Conservation (phyloP, 2,329 filamentous ascomycete genomes). For the Leptographium galeiforme region DNA sequence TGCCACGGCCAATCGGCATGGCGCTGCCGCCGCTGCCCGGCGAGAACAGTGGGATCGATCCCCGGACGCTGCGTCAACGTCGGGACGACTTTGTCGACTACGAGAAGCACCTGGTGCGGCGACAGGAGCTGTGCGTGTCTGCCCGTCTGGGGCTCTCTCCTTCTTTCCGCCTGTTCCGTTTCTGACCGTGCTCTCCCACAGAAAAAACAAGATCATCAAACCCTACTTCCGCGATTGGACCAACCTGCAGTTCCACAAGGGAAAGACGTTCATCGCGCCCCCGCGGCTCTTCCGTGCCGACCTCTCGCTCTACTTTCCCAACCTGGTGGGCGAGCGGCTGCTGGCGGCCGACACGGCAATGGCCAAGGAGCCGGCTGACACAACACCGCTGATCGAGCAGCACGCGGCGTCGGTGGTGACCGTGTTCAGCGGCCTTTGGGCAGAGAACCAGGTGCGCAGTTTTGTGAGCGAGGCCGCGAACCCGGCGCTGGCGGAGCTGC, state of each 20-base stretch:
- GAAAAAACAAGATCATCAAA: constrained; percentile 61
- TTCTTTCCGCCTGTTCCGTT: background rate
- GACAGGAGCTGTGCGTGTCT: constrained; percentile 55
- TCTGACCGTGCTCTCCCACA: constrained; percentile 17
- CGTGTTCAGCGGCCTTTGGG: constrained; percentile 77
- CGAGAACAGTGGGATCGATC: constrained; percentile 70
- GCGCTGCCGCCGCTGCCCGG: constrained; percentile 57
- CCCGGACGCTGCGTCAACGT: constrained; percentile 51
- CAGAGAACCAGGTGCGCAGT: constrained; percentile 60
- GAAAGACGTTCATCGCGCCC: constrained; percentile 84
- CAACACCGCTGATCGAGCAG: constrained; percentile 51
- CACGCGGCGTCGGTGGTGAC: constrained; percentile 57
- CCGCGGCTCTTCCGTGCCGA: constrained; percentile 73
- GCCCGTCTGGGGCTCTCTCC: background rate
- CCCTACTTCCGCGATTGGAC: constrained; percentile 96
- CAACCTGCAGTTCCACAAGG: constrained; percentile 68
- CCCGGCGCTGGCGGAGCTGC: constrained; percentile 49
- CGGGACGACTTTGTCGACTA: constrained; percentile 73
- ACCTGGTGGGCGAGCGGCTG: constrained; percentile 70
- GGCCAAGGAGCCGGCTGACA: constrained; percentile 55
- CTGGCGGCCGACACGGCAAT: constrained; percentile 34
- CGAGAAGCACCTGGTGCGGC: constrained; percentile 66
- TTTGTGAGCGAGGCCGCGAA: constrained; percentile 58
- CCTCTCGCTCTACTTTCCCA: constrained; percentile 82
- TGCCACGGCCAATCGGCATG: constrained; percentile 71